A percentile compares a stretch with the other conserved stretches of the same genome.
phyloP scores from a whole-genome alignment of 2,329 filamentous ascomycete species.

The Phyllosticta citrichinensis region DNA sequence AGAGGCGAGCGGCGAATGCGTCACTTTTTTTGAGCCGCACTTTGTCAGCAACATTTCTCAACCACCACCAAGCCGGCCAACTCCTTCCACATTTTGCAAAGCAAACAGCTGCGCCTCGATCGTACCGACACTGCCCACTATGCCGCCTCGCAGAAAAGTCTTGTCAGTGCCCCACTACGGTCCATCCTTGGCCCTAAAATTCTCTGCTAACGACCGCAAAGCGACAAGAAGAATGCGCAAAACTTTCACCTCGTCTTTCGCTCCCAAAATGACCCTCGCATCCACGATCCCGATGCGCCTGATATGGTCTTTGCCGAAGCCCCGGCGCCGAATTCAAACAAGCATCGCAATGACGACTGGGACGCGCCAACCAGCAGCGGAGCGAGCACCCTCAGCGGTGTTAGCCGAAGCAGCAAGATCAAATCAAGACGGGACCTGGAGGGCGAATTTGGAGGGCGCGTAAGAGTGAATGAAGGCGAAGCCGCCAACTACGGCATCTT shows the following conservation, averaged over 20 bases:
- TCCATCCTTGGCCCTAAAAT: not conserved
- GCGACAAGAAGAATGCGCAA: constrained; percentile 83
- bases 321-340: constrained; percentile 26
- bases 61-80: constrained; percentile 2
- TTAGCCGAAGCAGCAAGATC: constrained; percentile 33
- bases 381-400: constrained; percentile 12
- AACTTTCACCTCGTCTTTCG: constrained; percentile 93
- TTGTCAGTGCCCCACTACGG: not conserved
- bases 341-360: constrained; percentile 11
- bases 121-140: not conserved
- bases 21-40: constrained; percentile 11
- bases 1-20: constrained; percentile 8
- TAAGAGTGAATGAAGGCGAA: constrained; percentile 88
- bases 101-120: not conserved
- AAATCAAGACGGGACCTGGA: constrained; percentile 72
- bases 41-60: constrained; percentile 11
- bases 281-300: constrained; percentile 81
- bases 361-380: constrained; percentile 12
- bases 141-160: constrained; percentile 44
- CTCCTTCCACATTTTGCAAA: not conserved
- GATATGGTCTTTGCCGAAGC: constrained; percentile 80
- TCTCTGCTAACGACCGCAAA: constrained; percentile 19
- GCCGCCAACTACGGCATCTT: constrained; percentile 89
- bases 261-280: constrained; percentile 92
- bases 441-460: constrained; percentile 52